These are phyloP conservation scores for Trichothecium sympodiale DNA, from an alignment of 2,329 filamentous ascomycete species.

Conservation along the genomic window DNA sequence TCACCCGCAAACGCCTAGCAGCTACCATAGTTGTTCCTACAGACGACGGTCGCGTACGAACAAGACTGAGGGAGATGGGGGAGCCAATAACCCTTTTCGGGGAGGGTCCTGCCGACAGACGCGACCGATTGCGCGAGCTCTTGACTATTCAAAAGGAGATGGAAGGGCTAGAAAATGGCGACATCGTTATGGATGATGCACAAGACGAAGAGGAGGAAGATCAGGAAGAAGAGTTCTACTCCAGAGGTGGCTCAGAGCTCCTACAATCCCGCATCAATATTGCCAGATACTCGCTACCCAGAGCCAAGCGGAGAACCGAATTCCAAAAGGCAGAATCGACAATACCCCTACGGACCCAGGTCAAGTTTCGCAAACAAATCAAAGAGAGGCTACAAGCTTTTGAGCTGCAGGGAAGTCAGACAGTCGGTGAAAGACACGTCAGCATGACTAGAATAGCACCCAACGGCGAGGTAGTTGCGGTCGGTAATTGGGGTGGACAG, in stretches of 20 bases:
- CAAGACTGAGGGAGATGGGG: constrained; percentile 72
- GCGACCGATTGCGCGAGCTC: constrained; percentile 76
- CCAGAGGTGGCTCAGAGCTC: constrained; percentile 64
- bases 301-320: constrained; percentile 64
- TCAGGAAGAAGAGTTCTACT: constrained; percentile 91
- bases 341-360: constrained; percentile 79
- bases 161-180: constrained; percentile 41
- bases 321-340: constrained; percentile 71
- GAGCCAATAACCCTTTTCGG: constrained; percentile 93
- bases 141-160: constrained; percentile 63
- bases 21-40: constrained; percentile 88
- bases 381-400: constrained; percentile 75
- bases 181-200: constrained; percentile 50
- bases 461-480: constrained; percentile 70
- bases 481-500: constrained; percentile 86
- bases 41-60: constrained; percentile 77
- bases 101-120: constrained; percentile 73
- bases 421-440: constrained; percentile 79
- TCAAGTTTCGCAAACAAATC: constrained; percentile 81
- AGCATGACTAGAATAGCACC: constrained; percentile 89
- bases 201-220: constrained; percentile 50
- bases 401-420: constrained; percentile 88
- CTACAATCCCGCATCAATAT: constrained; percentile 69
- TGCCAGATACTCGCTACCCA: constrained; percentile 71
- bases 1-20: constrained; percentile 81